phyloP scores from a whole-genome alignment of 1,139 yeast genomes.

The Taphrina populina region DNA sequence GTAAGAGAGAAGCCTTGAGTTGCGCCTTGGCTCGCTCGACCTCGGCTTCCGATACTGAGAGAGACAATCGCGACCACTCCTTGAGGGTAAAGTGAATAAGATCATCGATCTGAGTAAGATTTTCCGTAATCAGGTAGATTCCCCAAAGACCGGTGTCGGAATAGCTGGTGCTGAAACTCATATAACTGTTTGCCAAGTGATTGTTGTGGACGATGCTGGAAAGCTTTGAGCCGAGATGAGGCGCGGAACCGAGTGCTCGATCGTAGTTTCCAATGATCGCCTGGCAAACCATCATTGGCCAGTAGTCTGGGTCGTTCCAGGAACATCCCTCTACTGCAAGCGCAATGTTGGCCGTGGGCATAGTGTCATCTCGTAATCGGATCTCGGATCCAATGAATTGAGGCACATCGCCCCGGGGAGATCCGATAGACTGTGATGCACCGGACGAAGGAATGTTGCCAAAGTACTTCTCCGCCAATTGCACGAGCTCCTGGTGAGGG shows the following conservation, averaged over 20 bases:
- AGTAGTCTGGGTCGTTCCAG: constrained; percentile 95
- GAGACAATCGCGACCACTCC: constrained; percentile 85
- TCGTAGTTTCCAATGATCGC: constrained; percentile 98
- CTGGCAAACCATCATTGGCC: constrained; percentile 92
- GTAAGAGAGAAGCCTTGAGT: constrained; percentile 82
- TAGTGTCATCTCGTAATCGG: constrained; percentile 72
- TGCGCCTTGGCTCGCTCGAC: constrained; percentile 93
- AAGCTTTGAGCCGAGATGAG: constrained; percentile 83
- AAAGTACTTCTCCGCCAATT: constrained; percentile 71
- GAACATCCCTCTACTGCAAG: constrained; percentile 97
- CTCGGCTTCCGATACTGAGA: constrained; percentile 80
- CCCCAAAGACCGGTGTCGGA: constrained; percentile 99
- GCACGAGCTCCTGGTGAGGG: constrained; percentile 77
- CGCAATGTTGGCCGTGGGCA: constrained; percentile 90
- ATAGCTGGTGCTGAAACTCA: constrained; percentile 95
- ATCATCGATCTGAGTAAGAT: constrained; percentile 63
- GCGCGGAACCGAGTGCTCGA: constrained; percentile 82
- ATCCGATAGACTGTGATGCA: constrained; percentile 65
- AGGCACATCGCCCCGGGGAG: constrained; percentile 69
- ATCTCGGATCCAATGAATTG: constrained; percentile 82
- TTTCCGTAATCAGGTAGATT: constrained; percentile 82
- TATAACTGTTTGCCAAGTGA: constrained; percentile 83
- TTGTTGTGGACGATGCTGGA: constrained; percentile 73
- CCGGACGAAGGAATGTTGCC: constrained; percentile 71
- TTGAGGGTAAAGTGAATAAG: constrained; percentile 69